Evolutionary conservation across 768 basidiomycete genomes (phyloP).

Genomic region (Filobasidium floriforme): DNA sequence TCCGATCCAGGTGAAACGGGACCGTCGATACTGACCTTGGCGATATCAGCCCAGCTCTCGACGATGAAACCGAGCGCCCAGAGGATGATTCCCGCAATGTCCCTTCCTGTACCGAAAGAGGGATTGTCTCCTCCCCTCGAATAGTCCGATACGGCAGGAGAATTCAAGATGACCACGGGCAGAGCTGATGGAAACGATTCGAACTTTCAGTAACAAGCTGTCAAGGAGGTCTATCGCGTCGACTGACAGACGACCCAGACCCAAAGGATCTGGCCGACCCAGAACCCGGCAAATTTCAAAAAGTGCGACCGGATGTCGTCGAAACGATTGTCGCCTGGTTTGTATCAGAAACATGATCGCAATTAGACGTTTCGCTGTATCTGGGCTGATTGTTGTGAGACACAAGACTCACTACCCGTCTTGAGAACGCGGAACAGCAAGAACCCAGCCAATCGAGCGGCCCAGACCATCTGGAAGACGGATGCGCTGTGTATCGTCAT

Average conservation of each 20-base stretch:
- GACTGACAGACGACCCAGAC: constrained; percentile 44
- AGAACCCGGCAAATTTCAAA: constrained; percentile 59
- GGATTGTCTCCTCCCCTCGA: constrained; percentile 51
- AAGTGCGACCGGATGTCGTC: constrained; percentile 62
- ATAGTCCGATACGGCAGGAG: constrained; percentile 56
- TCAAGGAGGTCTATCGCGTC: neutral
- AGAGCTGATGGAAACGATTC: constrained; percentile 45
- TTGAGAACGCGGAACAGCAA: constrained; percentile 64
- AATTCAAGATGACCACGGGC: constrained; percentile 60
- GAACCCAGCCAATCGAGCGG: constrained; percentile 59
- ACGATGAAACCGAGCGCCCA: constrained; percentile 57
- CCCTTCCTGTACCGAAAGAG: constrained; percentile 56
- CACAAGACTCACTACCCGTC: constrained; percentile 49
- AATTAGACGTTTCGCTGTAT: no score
- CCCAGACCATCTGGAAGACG: constrained; percentile 63
- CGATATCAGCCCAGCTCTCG: constrained; percentile 55
- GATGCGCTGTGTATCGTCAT: constrained; percentile 28
- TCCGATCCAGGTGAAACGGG: neutral
- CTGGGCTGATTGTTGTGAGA: no score
- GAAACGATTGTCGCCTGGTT: constrained; percentile 53
- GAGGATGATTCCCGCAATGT: constrained; percentile 59
- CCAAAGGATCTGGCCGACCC: constrained; percentile 55
- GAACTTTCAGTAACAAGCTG: no score
- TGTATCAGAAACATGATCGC: neutral
- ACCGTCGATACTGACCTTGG: constrained; percentile 46